These are phyloP conservation scores for Evernia prunastri DNA, from an alignment of 495 filamentous ascomycete species.

Conservation along the genomic window DNA sequence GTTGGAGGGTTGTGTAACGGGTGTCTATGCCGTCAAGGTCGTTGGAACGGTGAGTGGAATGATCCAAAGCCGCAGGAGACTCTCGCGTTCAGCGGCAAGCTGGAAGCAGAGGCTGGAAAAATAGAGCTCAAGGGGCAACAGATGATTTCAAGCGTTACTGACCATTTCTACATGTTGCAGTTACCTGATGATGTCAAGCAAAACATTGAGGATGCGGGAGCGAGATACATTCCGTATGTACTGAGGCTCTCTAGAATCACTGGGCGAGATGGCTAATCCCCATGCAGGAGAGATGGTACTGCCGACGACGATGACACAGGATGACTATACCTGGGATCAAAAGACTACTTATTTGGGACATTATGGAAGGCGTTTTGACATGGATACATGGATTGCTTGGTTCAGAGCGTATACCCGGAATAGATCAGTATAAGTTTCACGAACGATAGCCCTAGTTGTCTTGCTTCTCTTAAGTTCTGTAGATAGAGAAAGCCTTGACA, in stretches of 20 bases:
- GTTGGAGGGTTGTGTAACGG: conserved; percentile 76
- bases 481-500: neutral
- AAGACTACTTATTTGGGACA: neutral
- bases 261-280: conserved; percentile 6
- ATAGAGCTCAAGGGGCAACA: neutral
- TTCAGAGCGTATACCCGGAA: conserved; percentile 13
- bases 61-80: neutral
- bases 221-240: conserved; percentile 60
- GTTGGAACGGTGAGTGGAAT: conserved; percentile 55
- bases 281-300: conserved; percentile 43
- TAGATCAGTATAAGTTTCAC: neutral
- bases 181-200: conserved; percentile 59
- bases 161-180: conserved; percentile 28
- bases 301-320: conserved; percentile 42
- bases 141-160: neutral
- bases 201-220: conserved; percentile 59
- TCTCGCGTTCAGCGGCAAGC: neutral
- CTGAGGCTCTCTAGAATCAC: neutral
- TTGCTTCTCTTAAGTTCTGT: neutral
- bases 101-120: neutral
- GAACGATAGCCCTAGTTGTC: neutral
- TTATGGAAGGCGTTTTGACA: conserved; percentile 6
- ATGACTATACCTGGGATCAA: neutral
- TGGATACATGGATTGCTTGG: neutral
- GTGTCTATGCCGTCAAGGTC: conserved; percentile 91